These are phyloP conservation scores for Rhizopogon sp. DNA, from an alignment of 768 basidiomycete genomes.

Conservation along the genomic window DNA sequence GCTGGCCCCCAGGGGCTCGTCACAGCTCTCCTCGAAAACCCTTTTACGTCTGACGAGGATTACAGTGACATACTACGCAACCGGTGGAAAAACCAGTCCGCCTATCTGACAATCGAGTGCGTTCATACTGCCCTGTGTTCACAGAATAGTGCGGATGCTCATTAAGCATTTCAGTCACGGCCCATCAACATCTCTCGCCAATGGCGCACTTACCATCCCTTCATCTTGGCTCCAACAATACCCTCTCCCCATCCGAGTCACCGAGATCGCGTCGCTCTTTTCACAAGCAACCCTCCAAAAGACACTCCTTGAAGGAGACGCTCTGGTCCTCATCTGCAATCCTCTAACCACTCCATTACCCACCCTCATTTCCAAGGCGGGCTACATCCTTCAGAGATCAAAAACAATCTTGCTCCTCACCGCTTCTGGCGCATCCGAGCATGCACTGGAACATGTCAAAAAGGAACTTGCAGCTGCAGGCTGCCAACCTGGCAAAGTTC, in stretches of 20 bases:
- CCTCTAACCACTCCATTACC: slow-evolving; percentile 48
- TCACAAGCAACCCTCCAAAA: slow-evolving; percentile 12
- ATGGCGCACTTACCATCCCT: slow-evolving; percentile 32
- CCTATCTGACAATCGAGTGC: slow-evolving; percentile 22
- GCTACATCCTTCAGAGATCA: slow-evolving; percentile 26
- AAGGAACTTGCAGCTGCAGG: slow-evolving; percentile 17
- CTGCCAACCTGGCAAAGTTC: slow-evolving; percentile 23
- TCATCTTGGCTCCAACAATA: slow-evolving; percentile 58
- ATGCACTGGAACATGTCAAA: slow-evolving; percentile 12
- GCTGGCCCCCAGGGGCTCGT: slow-evolving; percentile 55
- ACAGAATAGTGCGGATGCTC: neutral
- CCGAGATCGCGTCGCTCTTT: slow-evolving; percentile 28
- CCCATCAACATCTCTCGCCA: slow-evolving; percentile 11
- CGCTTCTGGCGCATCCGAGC: slow-evolving; percentile 18
- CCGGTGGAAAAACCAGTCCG: slow-evolving; percentile 41
- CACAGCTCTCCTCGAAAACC: slow-evolving; percentile 67
- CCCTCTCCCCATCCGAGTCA: slow-evolving; percentile 42
- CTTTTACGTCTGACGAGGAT: slow-evolving; percentile 50
- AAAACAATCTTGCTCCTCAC: slow-evolving; percentile 43
- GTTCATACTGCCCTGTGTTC: slow-evolving; percentile 1
- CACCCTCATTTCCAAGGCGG: slow-evolving; percentile 23
- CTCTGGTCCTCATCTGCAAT: slow-evolving; percentile 61
- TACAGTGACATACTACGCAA: slow-evolving; percentile 38
- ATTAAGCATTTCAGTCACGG: slow-evolving; percentile 14
- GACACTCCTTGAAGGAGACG: slow-evolving; percentile 41